Conservation (phyloP, 2,329 filamentous ascomycete genomes). For the Neonectria coccinea region DNA sequence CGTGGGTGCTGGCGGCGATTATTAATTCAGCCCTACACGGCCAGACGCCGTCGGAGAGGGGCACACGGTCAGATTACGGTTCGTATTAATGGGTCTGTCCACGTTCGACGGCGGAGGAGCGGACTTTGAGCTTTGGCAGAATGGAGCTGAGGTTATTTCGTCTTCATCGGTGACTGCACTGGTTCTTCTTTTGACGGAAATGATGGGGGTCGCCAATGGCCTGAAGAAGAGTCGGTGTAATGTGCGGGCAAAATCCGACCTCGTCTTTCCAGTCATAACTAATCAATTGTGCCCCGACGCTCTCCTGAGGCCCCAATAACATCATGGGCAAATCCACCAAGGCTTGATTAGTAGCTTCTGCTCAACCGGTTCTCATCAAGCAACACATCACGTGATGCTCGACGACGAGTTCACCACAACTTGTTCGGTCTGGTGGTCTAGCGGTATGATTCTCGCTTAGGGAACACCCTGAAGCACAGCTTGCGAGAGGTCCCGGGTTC, state of each 20-base stretch:
- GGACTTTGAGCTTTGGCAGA: slow-evolving; percentile 33
- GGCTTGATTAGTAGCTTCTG: not conserved
- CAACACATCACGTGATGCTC: slow-evolving; percentile 25
- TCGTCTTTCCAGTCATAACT: not conserved
- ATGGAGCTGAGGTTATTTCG: not conserved
- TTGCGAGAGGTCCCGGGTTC: slow-evolving; percentile 61
- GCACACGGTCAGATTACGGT: slow-evolving; percentile 4
- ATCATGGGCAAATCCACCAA: not conserved
- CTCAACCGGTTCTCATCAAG: not conserved
- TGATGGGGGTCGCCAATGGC: too few relatives aligned
- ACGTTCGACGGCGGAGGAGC: slow-evolving; percentile 33
- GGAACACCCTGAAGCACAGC: slow-evolving; percentile 56
- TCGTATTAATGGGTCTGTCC: not conserved
- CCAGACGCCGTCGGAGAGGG: not conserved
- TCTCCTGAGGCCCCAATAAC: too few relatives aligned
- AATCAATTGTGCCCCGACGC: not conserved
- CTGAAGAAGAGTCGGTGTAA: not conserved
- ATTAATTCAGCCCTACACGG: slow-evolving; percentile 38
- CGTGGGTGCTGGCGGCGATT: slow-evolving; percentile 30
- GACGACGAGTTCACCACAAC: slow-evolving; percentile 5
- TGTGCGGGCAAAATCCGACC: not conserved
- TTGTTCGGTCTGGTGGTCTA: slow-evolving; percentile 65
- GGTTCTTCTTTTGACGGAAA: not conserved
- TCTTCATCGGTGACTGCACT: not conserved
- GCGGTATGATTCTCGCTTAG: slow-evolving; percentile 80